Percentiles rank a stretch among this genome's conserved stretches.
phyloP scores from a whole-genome alignment of 2,329 filamentous ascomycete species.

The Aspergillus cejpii region DNA sequence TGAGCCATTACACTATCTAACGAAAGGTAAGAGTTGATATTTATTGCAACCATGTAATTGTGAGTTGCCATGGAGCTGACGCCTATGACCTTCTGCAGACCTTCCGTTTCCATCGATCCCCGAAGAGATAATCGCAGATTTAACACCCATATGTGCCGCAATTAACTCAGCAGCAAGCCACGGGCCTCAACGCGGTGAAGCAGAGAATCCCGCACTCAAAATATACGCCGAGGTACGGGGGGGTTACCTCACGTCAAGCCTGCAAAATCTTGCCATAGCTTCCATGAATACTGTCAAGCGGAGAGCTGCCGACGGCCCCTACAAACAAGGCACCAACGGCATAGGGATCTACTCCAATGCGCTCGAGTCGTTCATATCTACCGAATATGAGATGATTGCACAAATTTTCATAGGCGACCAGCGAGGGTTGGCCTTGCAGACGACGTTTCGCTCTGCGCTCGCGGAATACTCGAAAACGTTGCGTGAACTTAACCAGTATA shows the following conservation, averaged over 20 bases:
- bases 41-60: background rate
- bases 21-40: slow-evolving; percentile 58
- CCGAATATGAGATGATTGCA: slow-evolving; percentile 87
- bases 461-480: slow-evolving; percentile 78
- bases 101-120: slow-evolving; percentile 73
- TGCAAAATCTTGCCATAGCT: slow-evolving; percentile 81
- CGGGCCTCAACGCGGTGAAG: slow-evolving; percentile 44
- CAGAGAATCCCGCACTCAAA: slow-evolving; percentile 65
- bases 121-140: slow-evolving; percentile 65
- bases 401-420: slow-evolving; percentile 80
- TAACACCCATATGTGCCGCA: slow-evolving; percentile 73
- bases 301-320: slow-evolving; percentile 68
- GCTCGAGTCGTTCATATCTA: slow-evolving; percentile 76
- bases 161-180: slow-evolving; percentile 57
- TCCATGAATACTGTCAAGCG: slow-evolving; percentile 77
- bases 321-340: slow-evolving; percentile 81
- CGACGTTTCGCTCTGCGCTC: slow-evolving; percentile 70
- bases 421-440: slow-evolving; percentile 70
- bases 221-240: slow-evolving; percentile 83
- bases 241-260: slow-evolving; percentile 71
- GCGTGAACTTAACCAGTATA: slow-evolving; percentile 80
- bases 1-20: slow-evolving; percentile 87
- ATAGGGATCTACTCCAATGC: slow-evolving; percentile 83
- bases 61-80: slow-evolving; percentile 28
- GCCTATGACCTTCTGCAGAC: slow-evolving; percentile 32